Evolutionary conservation across 2,329 filamentous ascomycete genomes (phyloP), one percentile per base, ranked within the genome.

Genomic region (Ophiostoma australiae): DNA sequence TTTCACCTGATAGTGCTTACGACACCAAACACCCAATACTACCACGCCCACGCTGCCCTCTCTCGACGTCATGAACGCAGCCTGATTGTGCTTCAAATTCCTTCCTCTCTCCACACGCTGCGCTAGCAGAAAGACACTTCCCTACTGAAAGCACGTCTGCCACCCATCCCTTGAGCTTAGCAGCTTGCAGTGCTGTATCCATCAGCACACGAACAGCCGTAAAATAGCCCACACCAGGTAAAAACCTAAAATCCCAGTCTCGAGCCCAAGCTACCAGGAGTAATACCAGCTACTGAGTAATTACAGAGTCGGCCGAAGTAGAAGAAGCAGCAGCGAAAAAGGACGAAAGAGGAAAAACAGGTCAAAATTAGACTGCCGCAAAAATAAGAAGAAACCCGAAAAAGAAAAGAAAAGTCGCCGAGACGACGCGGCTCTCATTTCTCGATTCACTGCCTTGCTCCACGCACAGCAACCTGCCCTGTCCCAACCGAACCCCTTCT

Each of bases 391-490:
- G 58, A 61, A 20, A 61, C 27, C 27, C 27, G 39, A 20, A 31
- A 17, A n/a, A 17, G 13, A 37, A 61, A 20, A 68, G 33, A n/a
- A 41, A 69, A 44, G 52, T 39, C 27, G 31, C 44, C 58, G 39
- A 52, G 66, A 67, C 69, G 66, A 70, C 71, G 71, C 69, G 71
- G 71, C 71, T 58, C 70, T 69, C 71, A 72, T 70, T 69, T 71
- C 70, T 67, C 61, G 27, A 48, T 27, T 67, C 39, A 41, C 37
- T 41, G 37, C 11, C 33, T 35, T 48, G 44, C 44, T 63, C 58
- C 58, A 63, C 58, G 58, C 15, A 17, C 52, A 58, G 52, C 52
- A 48, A 58, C 35, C 35, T 67, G 31, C 20, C 61, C 61, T 65
- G 17, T 52, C 67, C 58, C 70, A 58, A 55, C 61, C 41, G 35